Evolutionary conservation across 768 basidiomycete genomes (phyloP), one percentile per base, ranked within the genome.

Genomic region (Termitomyces sp.): DNA sequence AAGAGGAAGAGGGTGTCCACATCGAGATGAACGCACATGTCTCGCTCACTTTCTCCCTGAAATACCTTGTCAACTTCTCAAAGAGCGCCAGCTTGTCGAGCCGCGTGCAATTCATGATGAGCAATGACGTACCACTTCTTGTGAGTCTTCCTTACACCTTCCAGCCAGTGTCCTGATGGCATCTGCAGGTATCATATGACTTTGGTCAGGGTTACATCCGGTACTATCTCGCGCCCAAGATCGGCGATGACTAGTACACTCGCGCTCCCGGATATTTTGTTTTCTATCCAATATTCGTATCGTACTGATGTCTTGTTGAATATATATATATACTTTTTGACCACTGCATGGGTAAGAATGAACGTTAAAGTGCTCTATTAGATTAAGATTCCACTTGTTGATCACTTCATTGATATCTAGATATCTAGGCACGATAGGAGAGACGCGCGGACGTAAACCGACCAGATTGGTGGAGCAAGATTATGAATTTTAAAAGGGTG

Each of bases 181-280:
- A 53, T 22, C 33, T 30, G 6, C 44, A 93, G 91, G 91, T 95
- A 45, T 86, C 88, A 41, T 98, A 95, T 74, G 85, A 88, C 61
- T 98, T 97, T 67, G 86, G 85, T 47, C 88, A 91, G 68, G 95
- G 95, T 1, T 79, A 82, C 65, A 92, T 98, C 71, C 84, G 89
- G 61, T 98, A 96, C 80, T 98, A 95, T 79, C 83, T 98, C 56
- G 95, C 95, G 46, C 95, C 95, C 24, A 98, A 98, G 78, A 95
- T 95, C 61, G 89, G 90, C 34, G 91, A 94, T 65, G 91, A 94
- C 15, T 62, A 57, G 31, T 41, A 15, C 24, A 8, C 2, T 22
- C 22, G 31, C n/a, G 18, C 33, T 1, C 3, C 12, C 36, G 34
- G 49, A 49, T 36, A 39, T 24, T 27, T 7, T 45, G 42, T 12